Percentiles rank a stretch among this genome's conserved stretches.
These are phyloP conservation scores for Kwoniella mangroviensis DNA, from an alignment of 768 basidiomycete genomes.

Conservation along the genomic window DNA sequence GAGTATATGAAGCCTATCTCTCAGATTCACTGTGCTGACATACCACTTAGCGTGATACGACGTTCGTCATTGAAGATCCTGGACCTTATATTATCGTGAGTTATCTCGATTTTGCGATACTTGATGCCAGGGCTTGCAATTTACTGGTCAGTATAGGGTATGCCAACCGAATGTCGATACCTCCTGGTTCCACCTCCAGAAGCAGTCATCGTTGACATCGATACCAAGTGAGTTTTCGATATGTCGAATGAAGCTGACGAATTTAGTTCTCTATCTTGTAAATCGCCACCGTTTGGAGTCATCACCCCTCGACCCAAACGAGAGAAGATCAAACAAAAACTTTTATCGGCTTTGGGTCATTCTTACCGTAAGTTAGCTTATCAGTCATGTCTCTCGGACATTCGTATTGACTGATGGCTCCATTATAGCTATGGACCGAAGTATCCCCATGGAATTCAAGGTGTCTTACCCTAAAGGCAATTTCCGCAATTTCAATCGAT, in stretches of 20 bases:
- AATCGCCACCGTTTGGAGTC: constrained; percentile 66
- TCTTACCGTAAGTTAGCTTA: constrained; percentile 49
- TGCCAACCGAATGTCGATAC: constrained; percentile 82
- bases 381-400: constrained; percentile 37
- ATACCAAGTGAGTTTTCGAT: constrained; percentile 58
- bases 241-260: constrained; percentile 2
- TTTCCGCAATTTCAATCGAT: constrained; percentile 88
- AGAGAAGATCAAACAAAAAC: constrained; percentile 42
- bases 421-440: constrained; percentile 38
- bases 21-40: not conserved
- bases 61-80: constrained; percentile 92
- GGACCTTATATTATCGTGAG: constrained; percentile 89
- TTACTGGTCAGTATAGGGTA: constrained; percentile 55
- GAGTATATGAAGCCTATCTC: too few species aligned
- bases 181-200: constrained; percentile 75
- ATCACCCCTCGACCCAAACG: constrained; percentile 58
- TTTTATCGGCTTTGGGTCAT: constrained; percentile 34
- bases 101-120: not conserved
- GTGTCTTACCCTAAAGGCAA: constrained; percentile 91
- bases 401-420: constrained; percentile 12
- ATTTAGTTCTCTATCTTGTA: constrained; percentile 74
- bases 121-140: not conserved
- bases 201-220: constrained; percentile 86
- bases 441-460: constrained; percentile 76
- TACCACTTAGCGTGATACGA: constrained; percentile 70